Evolutionary conservation across 2,329 filamentous ascomycete species (phyloP).

Genomic region (Trichoderma koningii): DNA sequence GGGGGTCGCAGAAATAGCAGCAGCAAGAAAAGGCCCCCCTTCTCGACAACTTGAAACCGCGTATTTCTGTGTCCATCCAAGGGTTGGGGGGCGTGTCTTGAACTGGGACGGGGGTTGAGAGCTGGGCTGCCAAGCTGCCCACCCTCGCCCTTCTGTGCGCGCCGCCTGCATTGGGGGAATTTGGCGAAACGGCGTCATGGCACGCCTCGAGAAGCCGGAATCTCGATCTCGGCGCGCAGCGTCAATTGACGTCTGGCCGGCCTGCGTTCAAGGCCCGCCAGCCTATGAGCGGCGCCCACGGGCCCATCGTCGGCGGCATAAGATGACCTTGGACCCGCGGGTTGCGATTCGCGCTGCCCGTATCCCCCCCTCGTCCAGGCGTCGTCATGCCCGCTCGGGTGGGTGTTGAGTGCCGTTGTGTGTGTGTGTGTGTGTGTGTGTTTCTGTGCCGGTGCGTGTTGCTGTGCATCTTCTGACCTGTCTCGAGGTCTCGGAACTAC

Average conservation of each 20-base stretch:
- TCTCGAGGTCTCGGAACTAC: not conserved
- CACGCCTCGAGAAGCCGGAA: constrained; percentile 13
- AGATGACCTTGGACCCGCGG: constrained; percentile 13
- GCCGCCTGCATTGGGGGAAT: constrained; percentile 10
- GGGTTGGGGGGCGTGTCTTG: not conserved
- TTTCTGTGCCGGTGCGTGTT: not conserved
- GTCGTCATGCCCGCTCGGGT: constrained; percentile 16
- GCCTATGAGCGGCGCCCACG: constrained; percentile 5
- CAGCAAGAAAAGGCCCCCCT: constrained; percentile 2
- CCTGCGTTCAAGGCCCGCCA: not conserved
- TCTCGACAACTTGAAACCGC: constrained; percentile 24
- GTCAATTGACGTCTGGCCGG: constrained; percentile 22
- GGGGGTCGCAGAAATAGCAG: constrained; percentile 2
- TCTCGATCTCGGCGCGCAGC: constrained; percentile 26
- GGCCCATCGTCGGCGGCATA: constrained; percentile 19
- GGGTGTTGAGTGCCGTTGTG: too few relatives aligned
- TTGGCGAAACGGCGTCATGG: constrained; percentile 20
- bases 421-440: too few relatives aligned
- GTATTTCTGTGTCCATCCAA: constrained; percentile 17
- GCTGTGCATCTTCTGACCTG: not conserved
- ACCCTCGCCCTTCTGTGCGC: not conserved
- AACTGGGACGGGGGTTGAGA: constrained; percentile 4
- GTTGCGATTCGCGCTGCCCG: constrained; percentile 24
- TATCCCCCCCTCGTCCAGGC: constrained; percentile 10
- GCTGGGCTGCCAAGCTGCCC: too few relatives aligned